A percentile compares a stretch with the other conserved stretches of the same genome.
phyloP scores from a whole-genome alignment of 2,329 filamentous ascomycete species.

The Aureobasidium sp. region DNA sequence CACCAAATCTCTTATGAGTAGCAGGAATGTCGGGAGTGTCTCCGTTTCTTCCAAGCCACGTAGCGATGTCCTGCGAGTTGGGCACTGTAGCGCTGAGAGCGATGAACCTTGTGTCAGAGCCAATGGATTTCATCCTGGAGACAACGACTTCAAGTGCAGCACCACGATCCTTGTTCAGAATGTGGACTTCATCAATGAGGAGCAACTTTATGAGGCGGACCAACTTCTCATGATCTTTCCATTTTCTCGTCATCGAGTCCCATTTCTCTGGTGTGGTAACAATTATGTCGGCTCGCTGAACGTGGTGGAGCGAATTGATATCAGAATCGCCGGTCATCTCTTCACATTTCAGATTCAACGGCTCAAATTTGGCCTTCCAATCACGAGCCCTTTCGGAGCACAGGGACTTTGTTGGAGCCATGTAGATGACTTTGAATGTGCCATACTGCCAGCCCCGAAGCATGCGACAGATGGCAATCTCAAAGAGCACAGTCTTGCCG shows the following conservation, averaged over 20 bases:
- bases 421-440: conserved; percentile 75
- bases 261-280: conserved; percentile 87
- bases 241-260: conserved; percentile 83
- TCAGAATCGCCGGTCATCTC: conserved; percentile 81
- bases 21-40: conserved; percentile 57
- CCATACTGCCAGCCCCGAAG: conserved; percentile 49
- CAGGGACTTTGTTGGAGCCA: conserved; percentile 76
- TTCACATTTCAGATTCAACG: conserved; percentile 60
- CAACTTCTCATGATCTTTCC: conserved; percentile 70
- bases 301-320: conserved; percentile 55
- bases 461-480: conserved; percentile 72
- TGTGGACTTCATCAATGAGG: conserved; percentile 82
- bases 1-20: conserved; percentile 62
- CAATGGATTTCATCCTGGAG: conserved; percentile 78
- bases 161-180: conserved; percentile 71
- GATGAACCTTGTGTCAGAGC: conserved; percentile 68
- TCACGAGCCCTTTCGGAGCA: conserved; percentile 71
- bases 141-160: conserved; percentile 78
- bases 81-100: conserved; percentile 79
- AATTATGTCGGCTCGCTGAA: conserved; percentile 72
- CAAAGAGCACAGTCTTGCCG: conserved; percentile 75
- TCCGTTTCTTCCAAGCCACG: conserved; percentile 66
- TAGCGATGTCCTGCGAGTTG: conserved; percentile 72
- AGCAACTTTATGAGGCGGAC: conserved; percentile 72
- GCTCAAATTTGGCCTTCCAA: conserved; percentile 68